Conservation (phyloP, 2,329 filamentous ascomycete species). For the Mycosphaerella arachidis region DNA sequence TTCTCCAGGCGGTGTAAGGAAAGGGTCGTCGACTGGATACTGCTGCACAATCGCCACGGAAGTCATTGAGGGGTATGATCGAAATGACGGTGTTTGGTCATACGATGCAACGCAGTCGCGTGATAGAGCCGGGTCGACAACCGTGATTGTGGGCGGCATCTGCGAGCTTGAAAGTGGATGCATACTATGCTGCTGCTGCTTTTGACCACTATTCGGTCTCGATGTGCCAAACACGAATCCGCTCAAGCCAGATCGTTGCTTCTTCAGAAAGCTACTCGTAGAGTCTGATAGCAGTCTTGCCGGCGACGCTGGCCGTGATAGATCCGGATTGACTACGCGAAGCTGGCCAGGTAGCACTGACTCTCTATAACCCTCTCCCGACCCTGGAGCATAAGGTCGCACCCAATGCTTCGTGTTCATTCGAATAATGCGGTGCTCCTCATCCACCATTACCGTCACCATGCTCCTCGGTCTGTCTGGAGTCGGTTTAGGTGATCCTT, state of each 20-base stretch:
- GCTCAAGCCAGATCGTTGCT: conserved; percentile 21
- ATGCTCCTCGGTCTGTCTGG: conserved; percentile 14
- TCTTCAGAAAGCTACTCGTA: conserved; percentile 19
- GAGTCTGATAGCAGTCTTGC: conserved; percentile 15
- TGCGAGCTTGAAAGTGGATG: conserved; percentile 4
- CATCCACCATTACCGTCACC: conserved; percentile 27
- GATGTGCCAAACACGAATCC: conserved; percentile 14
- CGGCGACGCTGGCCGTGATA: conserved; percentile 23
- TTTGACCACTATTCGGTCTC: conserved; percentile 5
- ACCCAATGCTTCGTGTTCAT: conserved; percentile 33
- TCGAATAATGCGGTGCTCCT: conserved; percentile 32
- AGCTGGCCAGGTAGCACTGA: conserved; percentile 26
- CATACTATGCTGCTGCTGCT: conserved; percentile 3
- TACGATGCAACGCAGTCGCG: conserved; percentile 20
- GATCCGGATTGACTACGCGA: conserved; percentile 33
- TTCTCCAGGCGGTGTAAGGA: conserved; percentile 21
- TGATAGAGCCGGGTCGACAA: conserved; percentile 24
- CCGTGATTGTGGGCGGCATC: conserved; percentile 5
- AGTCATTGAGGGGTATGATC: conserved; percentile 23
- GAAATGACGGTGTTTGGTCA: conserved; percentile 20
- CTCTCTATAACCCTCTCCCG: conserved; percentile 31
- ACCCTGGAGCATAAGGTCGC: conserved; percentile 30
- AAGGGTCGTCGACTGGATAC: conserved; percentile 27
- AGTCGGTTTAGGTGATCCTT: conserved; percentile 15
- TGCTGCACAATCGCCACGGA: conserved; percentile 21